Evolutionary conservation across 805 yeast genomes (phyloP).

Genomic region (Starmerella bombicola): DNA sequence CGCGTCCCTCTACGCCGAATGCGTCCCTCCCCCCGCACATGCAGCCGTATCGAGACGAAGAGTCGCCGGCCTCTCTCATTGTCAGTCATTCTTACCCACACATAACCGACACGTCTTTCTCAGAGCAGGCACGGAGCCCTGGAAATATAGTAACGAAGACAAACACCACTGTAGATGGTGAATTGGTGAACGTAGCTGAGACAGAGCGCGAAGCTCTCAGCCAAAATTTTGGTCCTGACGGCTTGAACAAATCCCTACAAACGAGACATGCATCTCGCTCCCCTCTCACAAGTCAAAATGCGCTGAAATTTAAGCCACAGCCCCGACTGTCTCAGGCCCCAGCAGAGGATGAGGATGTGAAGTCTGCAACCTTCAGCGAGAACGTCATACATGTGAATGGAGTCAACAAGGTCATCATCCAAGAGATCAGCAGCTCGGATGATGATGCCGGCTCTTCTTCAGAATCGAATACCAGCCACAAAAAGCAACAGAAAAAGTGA

Average conservation of each 20-base stretch:
- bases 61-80: background rate
- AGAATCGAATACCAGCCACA: background rate
- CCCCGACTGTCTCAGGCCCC: background rate
- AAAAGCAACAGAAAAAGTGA: background rate
- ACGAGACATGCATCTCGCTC: background rate
- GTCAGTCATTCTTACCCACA: background rate
- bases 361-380: conserved; percentile 59
- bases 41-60: background rate
- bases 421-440: conserved; percentile 9
- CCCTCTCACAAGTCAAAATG: background rate
- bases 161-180: conserved; percentile 1
- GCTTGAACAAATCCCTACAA: background rate
- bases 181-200: conserved; percentile 4
- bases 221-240: conserved; percentile 9
- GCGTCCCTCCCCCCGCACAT: background rate
- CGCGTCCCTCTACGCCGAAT: background rate
- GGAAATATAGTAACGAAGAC: conserved; percentile 14
- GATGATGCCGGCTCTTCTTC: background rate
- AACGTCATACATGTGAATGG: conserved; percentile 75
- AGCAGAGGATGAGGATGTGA: conserved; percentile 16
- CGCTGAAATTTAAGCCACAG: no score
- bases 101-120: background rate
- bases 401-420: conserved; percentile 67
- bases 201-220: conserved; percentile 20
- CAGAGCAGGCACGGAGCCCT: conserved; percentile 10